Percentiles rank a stretch among this genome's conserved stretches.
These are phyloP conservation scores for Penicillium brasilianum DNA, from an alignment of 2,329 filamentous ascomycete genomes.

Conservation along the genomic window DNA sequence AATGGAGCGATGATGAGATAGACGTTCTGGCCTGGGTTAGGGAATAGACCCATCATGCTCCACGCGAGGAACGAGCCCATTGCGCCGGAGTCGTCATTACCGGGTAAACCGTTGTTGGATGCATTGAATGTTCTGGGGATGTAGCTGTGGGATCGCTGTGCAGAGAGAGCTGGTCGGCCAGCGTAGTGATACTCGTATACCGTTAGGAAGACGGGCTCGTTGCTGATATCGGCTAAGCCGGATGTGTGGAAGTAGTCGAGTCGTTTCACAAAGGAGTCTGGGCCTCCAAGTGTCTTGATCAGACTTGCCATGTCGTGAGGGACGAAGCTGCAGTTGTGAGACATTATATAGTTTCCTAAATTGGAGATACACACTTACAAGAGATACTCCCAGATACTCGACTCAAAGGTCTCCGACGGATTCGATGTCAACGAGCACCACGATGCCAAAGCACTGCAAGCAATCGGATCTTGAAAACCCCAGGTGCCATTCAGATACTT, in stretches of 20 bases:
- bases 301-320: constrained; percentile 57
- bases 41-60: constrained; percentile 72
- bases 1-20: constrained; percentile 71
- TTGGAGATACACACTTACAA: constrained; percentile 54
- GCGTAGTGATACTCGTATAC: constrained; percentile 74
- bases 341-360: too few relatives aligned
- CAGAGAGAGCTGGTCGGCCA: constrained; percentile 61
- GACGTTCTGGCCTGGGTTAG: constrained; percentile 69
- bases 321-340: constrained; percentile 54
- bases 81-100: constrained; percentile 72
- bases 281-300: constrained; percentile 65
- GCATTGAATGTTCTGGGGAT: constrained; percentile 66
- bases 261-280: constrained; percentile 60
- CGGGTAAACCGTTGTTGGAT: constrained; percentile 62
- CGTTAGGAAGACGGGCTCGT: constrained; percentile 66
- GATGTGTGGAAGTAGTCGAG: constrained; percentile 68
- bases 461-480: constrained; percentile 65
- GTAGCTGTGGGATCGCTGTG: constrained; percentile 63
- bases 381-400: constrained; percentile 40
- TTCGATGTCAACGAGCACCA: constrained; percentile 38
- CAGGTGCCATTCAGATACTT: constrained; percentile 70
- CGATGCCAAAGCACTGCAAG: constrained; percentile 36
- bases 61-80: constrained; percentile 72
- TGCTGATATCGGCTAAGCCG: constrained; percentile 67
- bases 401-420: constrained; percentile 39